Conservation (phyloP, 2,329 filamentous ascomycete species). For the Cladosporium sphaerospermum region DNA sequence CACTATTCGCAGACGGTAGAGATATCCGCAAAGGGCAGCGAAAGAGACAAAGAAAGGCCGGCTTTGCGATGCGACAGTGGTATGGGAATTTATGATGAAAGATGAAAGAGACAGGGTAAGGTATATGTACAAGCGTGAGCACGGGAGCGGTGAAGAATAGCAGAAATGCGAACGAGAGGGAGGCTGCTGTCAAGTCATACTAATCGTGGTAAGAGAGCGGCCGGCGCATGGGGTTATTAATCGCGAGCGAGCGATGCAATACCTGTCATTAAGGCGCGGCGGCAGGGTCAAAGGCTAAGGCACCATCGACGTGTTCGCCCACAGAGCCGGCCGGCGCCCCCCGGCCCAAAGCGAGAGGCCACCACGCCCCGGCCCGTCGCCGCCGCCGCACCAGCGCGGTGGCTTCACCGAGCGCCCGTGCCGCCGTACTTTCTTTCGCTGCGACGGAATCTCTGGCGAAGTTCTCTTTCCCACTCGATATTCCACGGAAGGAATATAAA, state of each 20-base stretch:
- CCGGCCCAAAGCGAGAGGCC: no score
- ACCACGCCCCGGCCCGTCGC: no score
- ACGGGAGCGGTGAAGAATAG: no score
- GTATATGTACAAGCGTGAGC: neutral
- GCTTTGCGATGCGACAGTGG: neutral
- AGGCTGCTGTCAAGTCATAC: no score
- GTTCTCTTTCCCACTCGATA: no score
- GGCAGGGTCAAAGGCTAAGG: no score
- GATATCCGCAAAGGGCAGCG: neutral
- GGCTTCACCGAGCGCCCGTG: no score
- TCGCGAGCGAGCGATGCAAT: neutral
- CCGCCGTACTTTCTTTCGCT: no score
- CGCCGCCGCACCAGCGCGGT: no score
- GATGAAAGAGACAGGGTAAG: neutral
- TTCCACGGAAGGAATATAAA: neutral
- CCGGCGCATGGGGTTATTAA: slow-evolving; percentile 4
- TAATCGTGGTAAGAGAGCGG: neutral
- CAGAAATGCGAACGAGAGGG: neutral
- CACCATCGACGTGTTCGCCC: no score
- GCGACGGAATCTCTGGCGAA: no score
- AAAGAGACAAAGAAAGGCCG: neutral
- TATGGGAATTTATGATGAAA: neutral
- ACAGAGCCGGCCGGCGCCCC: no score
- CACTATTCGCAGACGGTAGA: neutral
- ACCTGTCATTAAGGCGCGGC: neutral